Percentiles rank a stretch among this genome's conserved stretches.
phyloP scores from a whole-genome alignment of 805 yeast species.

The Metschnikowia cubensis region DNA sequence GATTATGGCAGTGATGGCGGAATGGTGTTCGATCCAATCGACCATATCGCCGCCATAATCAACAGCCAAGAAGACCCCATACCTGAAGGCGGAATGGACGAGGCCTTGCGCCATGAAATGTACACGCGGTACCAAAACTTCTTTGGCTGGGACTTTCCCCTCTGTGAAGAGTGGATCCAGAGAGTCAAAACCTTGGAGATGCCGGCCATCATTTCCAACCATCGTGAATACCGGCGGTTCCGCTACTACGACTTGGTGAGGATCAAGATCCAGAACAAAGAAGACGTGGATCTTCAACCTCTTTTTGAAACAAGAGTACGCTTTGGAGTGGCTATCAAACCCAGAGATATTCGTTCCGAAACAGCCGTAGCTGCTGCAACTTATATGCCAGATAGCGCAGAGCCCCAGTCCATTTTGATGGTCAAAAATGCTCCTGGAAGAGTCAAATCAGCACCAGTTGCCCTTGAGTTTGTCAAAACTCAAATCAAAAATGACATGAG shows the following conservation, averaged over 20 bases:
- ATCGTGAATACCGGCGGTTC: constrained; percentile 12
- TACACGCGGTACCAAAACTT: not conserved
- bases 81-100: not conserved
- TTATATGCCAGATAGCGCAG: not conserved
- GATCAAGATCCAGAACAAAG: not conserved
- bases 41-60: not conserved
- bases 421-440: not conserved
- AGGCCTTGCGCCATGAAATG: not conserved
- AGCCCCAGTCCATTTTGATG: not conserved
- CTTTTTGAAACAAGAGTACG: not conserved
- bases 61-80: not conserved
- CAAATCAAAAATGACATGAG: not conserved
- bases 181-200: not conserved
- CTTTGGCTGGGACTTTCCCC: constrained; percentile 2
- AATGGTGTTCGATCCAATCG: not conserved
- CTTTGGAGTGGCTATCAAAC: not conserved
- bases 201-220: constrained; percentile 1
- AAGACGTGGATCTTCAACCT: not conserved
- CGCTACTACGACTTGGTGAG: constrained; percentile 14
- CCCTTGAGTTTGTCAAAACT: not conserved
- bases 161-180: constrained; percentile 2
- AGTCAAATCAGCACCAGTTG: not conserved
- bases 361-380: not conserved
- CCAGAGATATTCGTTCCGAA: not conserved
- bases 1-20: too few species aligned